Percentiles rank a stretch among this genome's conserved stretches.
These are phyloP conservation scores for Henckelia pumila DNA, from an alignment of 257 asterid species.

Conservation along the genomic window DNA sequence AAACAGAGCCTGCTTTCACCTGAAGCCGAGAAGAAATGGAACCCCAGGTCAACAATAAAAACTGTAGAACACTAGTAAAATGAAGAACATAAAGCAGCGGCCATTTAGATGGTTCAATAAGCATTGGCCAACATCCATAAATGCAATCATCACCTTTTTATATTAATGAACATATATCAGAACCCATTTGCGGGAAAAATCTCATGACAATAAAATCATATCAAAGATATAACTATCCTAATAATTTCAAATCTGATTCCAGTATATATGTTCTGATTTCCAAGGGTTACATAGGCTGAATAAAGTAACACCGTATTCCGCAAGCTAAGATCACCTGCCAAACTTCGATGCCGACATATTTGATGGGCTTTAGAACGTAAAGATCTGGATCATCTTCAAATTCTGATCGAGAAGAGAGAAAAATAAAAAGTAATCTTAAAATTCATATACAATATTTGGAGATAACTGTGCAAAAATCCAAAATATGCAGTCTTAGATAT, in stretches of 20 bases:
- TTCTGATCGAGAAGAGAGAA: conserved; percentile 36
- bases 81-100: neutral
- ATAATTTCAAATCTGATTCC: neutral
- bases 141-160: neutral
- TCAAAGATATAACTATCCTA: too few relatives aligned
- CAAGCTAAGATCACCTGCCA: conserved; percentile 64
- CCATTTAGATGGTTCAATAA: neutral
- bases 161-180: neutral
- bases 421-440: neutral
- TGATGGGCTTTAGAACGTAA: conserved; percentile 79
- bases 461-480: conserved; percentile 2
- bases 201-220: too few relatives aligned
- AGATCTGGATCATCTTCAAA: conserved; percentile 92
- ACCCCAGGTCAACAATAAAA: conserved; percentile 21
- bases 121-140: neutral
- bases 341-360: conserved; percentile 80
- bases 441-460: neutral
- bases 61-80: conserved; percentile 10
- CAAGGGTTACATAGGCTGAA: neutral
- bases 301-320: neutral
- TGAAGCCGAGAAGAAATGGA: conserved; percentile 29
- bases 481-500: conserved; percentile 3
- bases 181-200: neutral
- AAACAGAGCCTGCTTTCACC: conserved; percentile 90
- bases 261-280: neutral